Evolutionary conservation across 2,329 filamentous ascomycete species (phyloP).

Genomic region (Curvularia spicifera): DNA sequence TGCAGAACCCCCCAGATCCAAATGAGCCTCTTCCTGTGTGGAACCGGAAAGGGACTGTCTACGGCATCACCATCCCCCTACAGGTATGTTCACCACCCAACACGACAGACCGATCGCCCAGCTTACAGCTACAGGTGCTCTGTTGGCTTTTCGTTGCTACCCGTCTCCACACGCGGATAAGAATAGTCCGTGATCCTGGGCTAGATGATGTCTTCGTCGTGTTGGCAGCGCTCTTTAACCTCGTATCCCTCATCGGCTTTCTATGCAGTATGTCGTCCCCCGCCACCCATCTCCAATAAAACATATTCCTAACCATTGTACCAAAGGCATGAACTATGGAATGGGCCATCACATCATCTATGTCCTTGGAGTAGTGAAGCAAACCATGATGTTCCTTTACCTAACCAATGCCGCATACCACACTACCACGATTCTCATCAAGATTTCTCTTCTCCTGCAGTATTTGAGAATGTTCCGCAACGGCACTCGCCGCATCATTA

Average conservation of each 20-base stretch:
- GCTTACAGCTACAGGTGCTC: constrained; percentile 27
- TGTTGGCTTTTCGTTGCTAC: constrained; percentile 35
- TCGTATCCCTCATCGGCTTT: constrained; percentile 29
- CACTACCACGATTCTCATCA: constrained; percentile 40
- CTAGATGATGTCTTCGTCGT: constrained; percentile 47
- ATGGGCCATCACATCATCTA: constrained; percentile 42
- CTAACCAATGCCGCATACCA: constrained; percentile 37
- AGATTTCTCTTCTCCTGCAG: constrained; percentile 45
- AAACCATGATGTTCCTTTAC: constrained; percentile 34
- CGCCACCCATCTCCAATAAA: neutral
- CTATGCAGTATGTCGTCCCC: constrained; percentile 25
- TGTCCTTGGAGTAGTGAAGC: constrained; percentile 16
- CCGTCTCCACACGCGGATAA: constrained; percentile 38
- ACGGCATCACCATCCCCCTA: constrained; percentile 37
- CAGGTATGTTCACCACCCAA: constrained; percentile 24
- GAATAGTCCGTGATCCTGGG: constrained; percentile 37
- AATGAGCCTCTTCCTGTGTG: constrained; percentile 30
- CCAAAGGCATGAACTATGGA: constrained; percentile 33
- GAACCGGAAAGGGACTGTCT: constrained; percentile 32
- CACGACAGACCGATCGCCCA: neutral
- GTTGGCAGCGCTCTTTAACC: constrained; percentile 33
- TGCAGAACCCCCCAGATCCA: constrained; percentile 31
- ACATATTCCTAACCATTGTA: constrained; percentile 9
- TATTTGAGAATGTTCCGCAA: constrained; percentile 42
- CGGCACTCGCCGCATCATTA: constrained; percentile 26